These are phyloP conservation scores for Asterella californica DNA, from an alignment of 225 moss, liverwort and hornwort species.

Conservation along the genomic window DNA sequence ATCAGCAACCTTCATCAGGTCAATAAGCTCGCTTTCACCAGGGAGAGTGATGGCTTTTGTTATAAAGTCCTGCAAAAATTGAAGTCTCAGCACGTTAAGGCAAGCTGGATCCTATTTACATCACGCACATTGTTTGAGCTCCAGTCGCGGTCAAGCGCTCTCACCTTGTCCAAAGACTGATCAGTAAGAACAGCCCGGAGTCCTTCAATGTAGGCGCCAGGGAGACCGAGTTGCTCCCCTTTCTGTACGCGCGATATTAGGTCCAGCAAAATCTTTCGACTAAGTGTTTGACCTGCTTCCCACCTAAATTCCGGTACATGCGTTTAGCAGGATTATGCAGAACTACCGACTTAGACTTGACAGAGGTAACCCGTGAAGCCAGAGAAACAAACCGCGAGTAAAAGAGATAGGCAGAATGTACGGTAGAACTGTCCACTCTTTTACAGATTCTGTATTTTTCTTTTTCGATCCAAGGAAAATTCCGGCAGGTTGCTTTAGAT, in stretches of 20 bases:
- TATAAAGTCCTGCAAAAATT: conserved; percentile 60
- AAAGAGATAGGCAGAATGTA: too few species aligned
- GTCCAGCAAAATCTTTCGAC: conserved; percentile 78
- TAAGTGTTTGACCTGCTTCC: conserved; percentile 89
- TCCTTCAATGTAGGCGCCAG: conserved; percentile 66
- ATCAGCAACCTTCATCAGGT: conserved; percentile 81
- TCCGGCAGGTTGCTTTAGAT: too few species aligned
- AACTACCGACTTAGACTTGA: too few species aligned
- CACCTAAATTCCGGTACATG: too few species aligned
- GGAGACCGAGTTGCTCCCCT: conserved; percentile 52
- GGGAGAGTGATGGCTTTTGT: conserved; percentile 81
- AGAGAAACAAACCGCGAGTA: too few species aligned
- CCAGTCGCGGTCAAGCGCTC: background rate
- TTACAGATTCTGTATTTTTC: too few species aligned
- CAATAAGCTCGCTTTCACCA: conserved; percentile 89
- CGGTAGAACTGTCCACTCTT: too few species aligned
- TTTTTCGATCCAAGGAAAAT: too few species aligned
- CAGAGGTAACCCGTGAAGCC: too few species aligned
- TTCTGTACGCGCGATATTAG: conserved; percentile 65
- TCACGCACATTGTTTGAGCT: background rate
- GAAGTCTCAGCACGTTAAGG: background rate
- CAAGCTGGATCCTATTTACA: background rate
- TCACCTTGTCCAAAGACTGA: conserved; percentile 70
- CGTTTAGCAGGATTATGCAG: too few species aligned
- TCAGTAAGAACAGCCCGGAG: conserved; percentile 69